Base-by-base conservation (phyloP, 2,329 filamentous ascomycete species). In the Didymellaceae sp. region DNA sequence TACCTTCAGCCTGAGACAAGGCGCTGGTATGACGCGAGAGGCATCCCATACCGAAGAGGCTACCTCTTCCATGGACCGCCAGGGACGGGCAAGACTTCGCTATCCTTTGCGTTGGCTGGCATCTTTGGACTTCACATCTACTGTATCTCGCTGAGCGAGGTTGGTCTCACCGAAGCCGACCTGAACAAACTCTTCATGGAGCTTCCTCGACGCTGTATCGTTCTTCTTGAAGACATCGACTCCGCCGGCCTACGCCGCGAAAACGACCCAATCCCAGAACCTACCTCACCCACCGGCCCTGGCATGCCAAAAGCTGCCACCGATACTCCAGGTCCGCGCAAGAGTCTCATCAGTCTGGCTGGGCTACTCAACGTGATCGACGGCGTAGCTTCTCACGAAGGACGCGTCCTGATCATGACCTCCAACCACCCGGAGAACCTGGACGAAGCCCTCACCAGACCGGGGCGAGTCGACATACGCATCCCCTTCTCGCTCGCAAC, bases 301-400 rank as follows among this genome's bases (percentile, higher is more conserved):
- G 22, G 34, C 5, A n/a, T n/a, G 11, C 11, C 20, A 13, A 40
- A 30, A 18, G 10, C 28, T 4, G 1, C 40, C 7, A 16, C 4
- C 21, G 40, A 51, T 5, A 20, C 28, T 31, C 5, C 28, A 17
- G 47, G 40, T 5, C 39, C 52, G 2, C 38, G 52, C 18, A 69
- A 68, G 40, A 64, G 70, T 11, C 73, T 80, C n/a, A 90, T 94
- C 34, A 89, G 88, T 1, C 80, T 94, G 2, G 90, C 88, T 0
- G 89, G 89, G 0, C 80, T 95, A 1, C 80, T 95, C 42, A 95
- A 95, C 71, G 87, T 88, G 50, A 90, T 95, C 31, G 90, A 95
- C 63, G 89, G 90, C 45, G 89, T 91, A 1, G 88, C 87, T 1
- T 88, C 86, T 3, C 88, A 90, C 61, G 89, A 93, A 74, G 89